A percentile compares a stretch with the other conserved stretches of the same genome.
phyloP scores from a whole-genome alignment of 73 alveolate genomes.

The Paramecium sonneborni region DNA sequence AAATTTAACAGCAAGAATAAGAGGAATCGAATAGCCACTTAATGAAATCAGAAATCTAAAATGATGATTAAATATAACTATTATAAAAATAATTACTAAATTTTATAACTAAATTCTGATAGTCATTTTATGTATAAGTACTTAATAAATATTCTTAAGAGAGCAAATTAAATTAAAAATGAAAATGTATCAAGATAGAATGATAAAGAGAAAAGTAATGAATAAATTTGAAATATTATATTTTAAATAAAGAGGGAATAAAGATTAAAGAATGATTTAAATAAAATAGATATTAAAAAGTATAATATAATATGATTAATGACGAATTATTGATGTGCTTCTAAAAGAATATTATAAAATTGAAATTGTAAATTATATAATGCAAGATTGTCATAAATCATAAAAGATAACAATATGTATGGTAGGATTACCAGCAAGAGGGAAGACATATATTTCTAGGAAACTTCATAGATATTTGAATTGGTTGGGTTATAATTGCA shows the following conservation, averaged over 20 bases:
- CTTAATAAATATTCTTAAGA: no score
- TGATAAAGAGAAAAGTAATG: no score
- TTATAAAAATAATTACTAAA: neutral
- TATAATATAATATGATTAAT: no score
- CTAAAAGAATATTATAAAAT: neutral
- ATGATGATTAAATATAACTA: neutral
- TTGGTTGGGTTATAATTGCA: slow-evolving; percentile 72
- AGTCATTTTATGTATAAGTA: no score
- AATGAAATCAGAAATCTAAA: slow-evolving; percentile 26
- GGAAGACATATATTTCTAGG: slow-evolving; percentile 67
- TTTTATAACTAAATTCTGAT: no score
- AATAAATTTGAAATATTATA: no score
- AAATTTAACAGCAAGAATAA: slow-evolving; percentile 68
- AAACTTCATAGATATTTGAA: slow-evolving; percentile 65
- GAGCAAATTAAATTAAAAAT: no score
- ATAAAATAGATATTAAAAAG: neutral
- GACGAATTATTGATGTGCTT: neutral
- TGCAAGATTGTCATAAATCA: slow-evolving; percentile 14
- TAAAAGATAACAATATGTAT: slow-evolving; percentile 43
- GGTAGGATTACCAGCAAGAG: slow-evolving; percentile 78
- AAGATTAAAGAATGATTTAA: neutral
- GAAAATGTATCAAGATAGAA: no score
- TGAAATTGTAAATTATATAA: neutral
- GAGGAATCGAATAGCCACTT: slow-evolving; percentile 55
- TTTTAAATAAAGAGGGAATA: neutral